Conservation (phyloP, 2,329 filamentous ascomycete genomes). For the Niveomyces coronatus region DNA sequence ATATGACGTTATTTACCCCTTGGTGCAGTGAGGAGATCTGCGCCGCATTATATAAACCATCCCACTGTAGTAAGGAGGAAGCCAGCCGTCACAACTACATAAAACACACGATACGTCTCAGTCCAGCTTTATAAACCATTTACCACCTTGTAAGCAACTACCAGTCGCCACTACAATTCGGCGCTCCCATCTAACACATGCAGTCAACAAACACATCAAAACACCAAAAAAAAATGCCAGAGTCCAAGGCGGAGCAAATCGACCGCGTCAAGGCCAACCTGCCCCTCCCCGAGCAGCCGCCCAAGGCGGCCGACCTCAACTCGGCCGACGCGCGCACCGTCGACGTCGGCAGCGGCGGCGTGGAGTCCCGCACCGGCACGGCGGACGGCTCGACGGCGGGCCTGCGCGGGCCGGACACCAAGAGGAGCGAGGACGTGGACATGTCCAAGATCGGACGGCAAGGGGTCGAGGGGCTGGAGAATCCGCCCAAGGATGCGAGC, state of each 20-base stretch:
- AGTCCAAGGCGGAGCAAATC: constrained; percentile 54
- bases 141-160: too few species aligned
- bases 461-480: constrained; percentile 43
- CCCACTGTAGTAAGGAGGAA: too few species aligned
- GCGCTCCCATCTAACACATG: too few species aligned
- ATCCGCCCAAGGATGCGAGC: constrained; percentile 7
- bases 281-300: constrained; percentile 69
- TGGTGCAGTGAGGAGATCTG: too few species aligned
- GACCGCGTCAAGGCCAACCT: constrained; percentile 61
- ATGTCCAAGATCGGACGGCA: constrained; percentile 54
- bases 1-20: too few species aligned
- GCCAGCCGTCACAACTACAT: too few species aligned
- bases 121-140: too few species aligned
- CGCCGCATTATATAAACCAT: too few species aligned
- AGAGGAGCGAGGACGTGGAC: constrained; percentile 37
- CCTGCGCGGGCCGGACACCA: constrained; percentile 49
- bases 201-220: too few species aligned
- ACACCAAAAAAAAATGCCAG: constrained; percentile 31
- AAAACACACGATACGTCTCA: too few species aligned
- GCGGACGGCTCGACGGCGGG: constrained; percentile 38
- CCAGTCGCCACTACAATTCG: too few species aligned
- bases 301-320: constrained; percentile 67
- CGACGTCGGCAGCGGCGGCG: constrained; percentile 56
- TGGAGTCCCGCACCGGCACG: constrained; percentile 42
- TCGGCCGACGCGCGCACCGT: constrained; percentile 58